Evolutionary conservation across 768 basidiomycete genomes (phyloP).

Genomic region (Astraeus odoratus): DNA sequence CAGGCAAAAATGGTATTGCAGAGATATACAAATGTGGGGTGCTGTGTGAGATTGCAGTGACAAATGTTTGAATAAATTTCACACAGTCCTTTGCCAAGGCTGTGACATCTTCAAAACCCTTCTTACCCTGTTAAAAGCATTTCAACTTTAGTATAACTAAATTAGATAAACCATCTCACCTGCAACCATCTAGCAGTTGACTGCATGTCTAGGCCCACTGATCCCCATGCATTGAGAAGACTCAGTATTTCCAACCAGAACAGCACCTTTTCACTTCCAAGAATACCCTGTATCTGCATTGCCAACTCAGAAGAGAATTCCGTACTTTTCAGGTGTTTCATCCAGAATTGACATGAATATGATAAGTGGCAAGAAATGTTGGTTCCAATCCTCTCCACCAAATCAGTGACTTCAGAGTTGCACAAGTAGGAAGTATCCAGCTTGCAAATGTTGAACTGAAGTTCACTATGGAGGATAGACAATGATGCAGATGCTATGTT

Average conservation of each 20-base stretch:
- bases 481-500: constrained; percentile 19
- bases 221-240: not conserved
- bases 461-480: constrained; percentile 19
- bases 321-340: not conserved
- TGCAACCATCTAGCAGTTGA: not conserved
- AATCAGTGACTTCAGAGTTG: constrained; percentile 18
- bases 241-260: constrained; percentile 5
- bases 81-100: constrained; percentile 1
- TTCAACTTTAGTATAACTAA: too few species aligned
- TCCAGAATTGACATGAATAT: constrained; percentile 10
- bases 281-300: not conserved
- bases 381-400: not conserved
- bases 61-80: constrained; percentile 13
- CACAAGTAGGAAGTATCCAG: constrained; percentile 23
- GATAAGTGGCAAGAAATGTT: constrained; percentile 2
- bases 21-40: constrained; percentile 18
- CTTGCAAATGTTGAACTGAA: constrained; percentile 31
- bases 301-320: not conserved
- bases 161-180: not conserved
- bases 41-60: constrained; percentile 7
- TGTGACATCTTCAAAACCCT: not conserved
- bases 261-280: constrained; percentile 5
- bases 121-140: not conserved
- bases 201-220: not conserved
- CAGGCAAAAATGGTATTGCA: too few species aligned